Evolutionary conservation across 805 yeast species (phyloP).

Genomic region (Cyberlindnera suaveolens): DNA sequence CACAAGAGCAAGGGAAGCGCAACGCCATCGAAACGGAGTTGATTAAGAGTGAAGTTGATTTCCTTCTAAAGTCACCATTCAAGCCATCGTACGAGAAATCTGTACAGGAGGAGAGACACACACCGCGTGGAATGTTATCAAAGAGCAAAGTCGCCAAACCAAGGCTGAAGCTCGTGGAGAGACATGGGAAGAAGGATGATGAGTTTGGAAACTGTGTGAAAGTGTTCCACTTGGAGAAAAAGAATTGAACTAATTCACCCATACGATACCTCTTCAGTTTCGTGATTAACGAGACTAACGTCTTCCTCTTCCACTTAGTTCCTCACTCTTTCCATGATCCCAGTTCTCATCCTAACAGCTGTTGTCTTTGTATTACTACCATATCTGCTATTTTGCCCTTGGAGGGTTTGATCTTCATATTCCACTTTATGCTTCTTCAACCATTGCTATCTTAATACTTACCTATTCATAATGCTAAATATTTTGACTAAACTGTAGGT

Average conservation of each 20-base stretch:
- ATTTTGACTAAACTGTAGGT: too few relatives aligned
- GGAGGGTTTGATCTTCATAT: too few relatives aligned
- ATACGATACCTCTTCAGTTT: too few relatives aligned
- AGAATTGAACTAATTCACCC: neutral
- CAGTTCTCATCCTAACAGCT: too few relatives aligned
- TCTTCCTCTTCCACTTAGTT: too few relatives aligned
- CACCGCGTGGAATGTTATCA: neutral
- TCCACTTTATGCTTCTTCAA: too few relatives aligned
- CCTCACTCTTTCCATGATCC: too few relatives aligned
- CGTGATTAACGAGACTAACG: too few relatives aligned
- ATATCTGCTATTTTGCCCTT: too few relatives aligned
- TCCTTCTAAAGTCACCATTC: slow-evolving; percentile 18
- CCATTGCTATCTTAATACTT: too few relatives aligned
- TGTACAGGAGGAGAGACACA: neutral
- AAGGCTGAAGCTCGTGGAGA: slow-evolving; percentile 10
- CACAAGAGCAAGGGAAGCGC: slow-evolving; percentile 15
- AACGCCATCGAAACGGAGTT: slow-evolving; percentile 18
- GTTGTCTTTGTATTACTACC: too few relatives aligned
- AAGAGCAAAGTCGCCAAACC: slow-evolving; percentile 1
- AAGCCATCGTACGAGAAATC: slow-evolving; percentile 3
- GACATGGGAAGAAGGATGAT: slow-evolving; percentile 2
- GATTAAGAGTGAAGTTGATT: slow-evolving; percentile 19
- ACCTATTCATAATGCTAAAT: too few relatives aligned
- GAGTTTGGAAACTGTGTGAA: slow-evolving; percentile 12
- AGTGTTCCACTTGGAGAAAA: slow-evolving; percentile 14